Evolutionary conservation across 1,139 yeast species (phyloP), one percentile per base, ranked within the genome.

Genomic region (Saccharomyces pastorianus): DNA sequence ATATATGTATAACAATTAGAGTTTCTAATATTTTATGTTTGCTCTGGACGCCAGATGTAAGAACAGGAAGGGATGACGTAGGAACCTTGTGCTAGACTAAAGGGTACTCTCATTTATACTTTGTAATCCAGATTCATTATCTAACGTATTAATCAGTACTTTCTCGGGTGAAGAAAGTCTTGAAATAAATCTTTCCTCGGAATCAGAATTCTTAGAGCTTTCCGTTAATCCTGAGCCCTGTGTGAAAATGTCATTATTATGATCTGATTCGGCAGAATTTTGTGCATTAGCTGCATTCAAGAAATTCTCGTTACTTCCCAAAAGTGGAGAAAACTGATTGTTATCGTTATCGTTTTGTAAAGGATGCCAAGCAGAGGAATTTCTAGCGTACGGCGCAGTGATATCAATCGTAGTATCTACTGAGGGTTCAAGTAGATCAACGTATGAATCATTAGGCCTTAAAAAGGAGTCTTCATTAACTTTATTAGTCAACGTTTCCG

Each of bases 291-390:
- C 23, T 27, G 13, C 6, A 14, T 26, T 46, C 31, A 46, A 23
- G n/a, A 29, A 23, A 13, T 23, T 27, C 27, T 27, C 47, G 29
- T n/a, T 47, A 27, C 20, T n/a, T 13, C 51, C 46, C 4, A 48
- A 26, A 29, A 48, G 53, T 17, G 64, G 64, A 14, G 62, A 61
- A 25, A 59, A 42, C 1, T 56, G 54, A n/a, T 38, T 38, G 25
- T 38, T 29, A 7, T 51, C 53, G 13, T 44, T 28, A 13, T 56
- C 55, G 32, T 58, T 52, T 42, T 65, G 67, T 6, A 64, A 48
- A 8, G 69, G 67, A 46, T 63, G 66, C 70, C 70, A 65, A 6
- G 62, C 60, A 47, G 59, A 58, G 9, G 62, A 56, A 51, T 64
- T 64, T 29, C 63, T 58, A 34, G 64, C 64, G 51, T 62, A 63